Evolutionary conservation across 1,284 basidiomycete genomes (phyloP).

Genomic region (Schizophyllum amplum): DNA sequence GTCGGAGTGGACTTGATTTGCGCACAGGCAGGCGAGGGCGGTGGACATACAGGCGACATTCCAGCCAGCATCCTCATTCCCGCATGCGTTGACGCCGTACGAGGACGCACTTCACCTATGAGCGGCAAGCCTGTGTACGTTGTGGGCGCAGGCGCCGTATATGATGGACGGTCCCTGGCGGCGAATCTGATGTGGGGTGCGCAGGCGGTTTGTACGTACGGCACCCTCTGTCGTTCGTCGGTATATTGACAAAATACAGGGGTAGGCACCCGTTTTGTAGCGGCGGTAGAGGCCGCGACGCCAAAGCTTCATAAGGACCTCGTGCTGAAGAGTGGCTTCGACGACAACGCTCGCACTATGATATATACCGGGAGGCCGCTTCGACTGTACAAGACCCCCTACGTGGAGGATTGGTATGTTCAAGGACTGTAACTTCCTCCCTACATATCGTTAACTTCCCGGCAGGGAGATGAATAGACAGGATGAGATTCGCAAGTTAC

Average conservation of each 20-base stretch:
- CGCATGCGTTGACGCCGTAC: constrained; percentile 74
- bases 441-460: neutral
- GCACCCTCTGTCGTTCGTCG: neutral
- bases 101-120: constrained; percentile 64
- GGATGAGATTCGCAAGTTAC: constrained; percentile 67
- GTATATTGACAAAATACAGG: constrained; percentile 18
- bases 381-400: constrained; percentile 72
- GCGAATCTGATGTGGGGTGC: constrained; percentile 81
- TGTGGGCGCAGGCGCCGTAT: constrained; percentile 80
- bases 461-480: constrained; percentile 39
- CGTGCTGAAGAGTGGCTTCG: constrained; percentile 52
- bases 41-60: constrained; percentile 76
- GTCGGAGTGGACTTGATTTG: constrained; percentile 83
- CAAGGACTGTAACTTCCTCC: neutral
- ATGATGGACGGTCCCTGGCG: constrained; percentile 76
- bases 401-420: constrained; percentile 66
- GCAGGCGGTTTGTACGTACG: constrained; percentile 61
- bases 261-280: constrained; percentile 86
- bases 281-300: constrained; percentile 70
- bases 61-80: constrained; percentile 71
- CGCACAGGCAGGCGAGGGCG: constrained; percentile 82
- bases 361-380: constrained; percentile 86
- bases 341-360: constrained; percentile 67
- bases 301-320: constrained; percentile 78
- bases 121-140: constrained; percentile 77